Conservation (phyloP, 805 yeast species). For the Debaryomyces maramus region DNA sequence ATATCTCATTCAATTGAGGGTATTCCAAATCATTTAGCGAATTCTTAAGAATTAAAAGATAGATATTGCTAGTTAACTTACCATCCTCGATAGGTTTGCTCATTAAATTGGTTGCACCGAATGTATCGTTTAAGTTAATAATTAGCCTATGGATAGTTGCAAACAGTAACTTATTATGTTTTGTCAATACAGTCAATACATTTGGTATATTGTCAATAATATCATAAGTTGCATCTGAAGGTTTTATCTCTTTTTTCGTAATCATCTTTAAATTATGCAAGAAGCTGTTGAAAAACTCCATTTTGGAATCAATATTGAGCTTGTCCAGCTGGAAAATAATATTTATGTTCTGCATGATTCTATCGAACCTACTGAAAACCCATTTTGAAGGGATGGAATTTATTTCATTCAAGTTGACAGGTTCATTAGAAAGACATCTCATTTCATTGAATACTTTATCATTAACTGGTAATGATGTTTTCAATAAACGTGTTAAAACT, state of each 20-base stretch:
- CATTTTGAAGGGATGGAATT: conserved; percentile 33
- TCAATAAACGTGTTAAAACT: conserved; percentile 26
- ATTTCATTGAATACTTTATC: conserved; percentile 24
- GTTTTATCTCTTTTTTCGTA: conserved; percentile 30
- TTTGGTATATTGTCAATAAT: conserved; percentile 33
- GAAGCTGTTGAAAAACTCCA: conserved; percentile 23
- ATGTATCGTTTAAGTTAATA: conserved; percentile 32
- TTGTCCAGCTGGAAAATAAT: conserved; percentile 24
- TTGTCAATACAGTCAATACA: conserved; percentile 23
- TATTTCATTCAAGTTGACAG: conserved; percentile 29
- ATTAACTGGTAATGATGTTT: conserved; percentile 15
- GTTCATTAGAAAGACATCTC: conserved; percentile 36
- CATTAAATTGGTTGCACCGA: conserved; percentile 26
- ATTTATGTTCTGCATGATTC: conserved; percentile 25
- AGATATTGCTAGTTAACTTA: conserved; percentile 13
- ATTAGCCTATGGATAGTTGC: conserved; percentile 24
- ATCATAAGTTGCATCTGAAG: conserved; percentile 31
- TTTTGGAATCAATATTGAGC: conserved; percentile 24
- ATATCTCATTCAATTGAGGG: conserved; percentile 14
- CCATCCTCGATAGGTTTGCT: conserved; percentile 3
- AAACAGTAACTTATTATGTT: conserved; percentile 14
- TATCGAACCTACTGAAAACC: conserved; percentile 32
- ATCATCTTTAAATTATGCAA: conserved; percentile 24
- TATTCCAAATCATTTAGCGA: conserved; percentile 10
- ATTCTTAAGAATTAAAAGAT: conserved; percentile 9